Evolutionary conservation across 2,329 filamentous ascomycete genomes (phyloP), one percentile per base, ranked within the genome.

Genomic region (Tolypocladium inflatum): DNA sequence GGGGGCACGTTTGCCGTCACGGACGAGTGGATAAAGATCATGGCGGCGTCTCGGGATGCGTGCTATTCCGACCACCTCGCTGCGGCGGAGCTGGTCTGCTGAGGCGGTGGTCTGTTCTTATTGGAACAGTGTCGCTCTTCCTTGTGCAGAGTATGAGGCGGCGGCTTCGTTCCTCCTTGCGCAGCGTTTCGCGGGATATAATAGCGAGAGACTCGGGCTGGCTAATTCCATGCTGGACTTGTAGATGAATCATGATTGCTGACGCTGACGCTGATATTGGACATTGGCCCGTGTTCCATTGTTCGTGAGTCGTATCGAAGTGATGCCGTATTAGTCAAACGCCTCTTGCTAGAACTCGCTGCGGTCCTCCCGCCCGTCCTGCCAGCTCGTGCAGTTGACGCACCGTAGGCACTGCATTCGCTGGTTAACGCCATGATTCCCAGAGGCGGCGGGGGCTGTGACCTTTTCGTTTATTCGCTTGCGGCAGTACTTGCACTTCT

Each of bases 401-500:
- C 78, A 81, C 11, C 78, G 74, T 38, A 69, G 59, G 23, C 75
- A 70, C 78, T 79, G 35, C 17, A 10, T 4, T 15, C 23, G 10
- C 7, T 4, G 17, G 8, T 17, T n/a, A 50, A 33, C 7, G 17
- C 5, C 6, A 33, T 33, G 30, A 33, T 48, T 19, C 23, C 19
- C 26, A n/a, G 45, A 4, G 11, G 26, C 7, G 15, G 23, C 45
- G 19, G 45, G 17, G 15, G 15, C 9, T 6, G 75, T 65, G 58
- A 85, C 86, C 79, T 85, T 85, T 55, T 82, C 79, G 64, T 80
- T 86, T 58, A 88, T 83, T 30, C 73, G 74, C 70, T 85, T 84
- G 60, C 79, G 76, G 67, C 86, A 89, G 65, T 87, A 90, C 66
- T 76, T 80, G 73, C 87, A 91, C 71, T 84, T 87, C 56, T 85